Evolutionary conservation across 495 filamentous ascomycete genomes (phyloP).

Genomic region (Lasiosphaeria ovina): DNA sequence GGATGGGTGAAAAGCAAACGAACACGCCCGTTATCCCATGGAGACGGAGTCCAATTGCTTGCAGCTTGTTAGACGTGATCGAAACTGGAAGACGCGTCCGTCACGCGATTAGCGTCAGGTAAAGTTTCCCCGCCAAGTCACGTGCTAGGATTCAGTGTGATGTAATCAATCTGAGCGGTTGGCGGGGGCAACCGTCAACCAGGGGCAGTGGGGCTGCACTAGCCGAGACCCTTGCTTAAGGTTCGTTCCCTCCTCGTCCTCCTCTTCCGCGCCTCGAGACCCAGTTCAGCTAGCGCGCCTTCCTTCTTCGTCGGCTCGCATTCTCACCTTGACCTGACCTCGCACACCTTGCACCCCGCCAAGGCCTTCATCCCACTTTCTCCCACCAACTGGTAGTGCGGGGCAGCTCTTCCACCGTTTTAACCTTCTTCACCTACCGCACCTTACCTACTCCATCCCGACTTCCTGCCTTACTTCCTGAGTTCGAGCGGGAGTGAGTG

Average conservation of each 20-base stretch:
- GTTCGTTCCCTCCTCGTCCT: no score
- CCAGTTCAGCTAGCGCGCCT: conserved; percentile 6
- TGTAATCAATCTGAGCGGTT: background rate
- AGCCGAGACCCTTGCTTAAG: no score
- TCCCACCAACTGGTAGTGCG: conserved; percentile 6
- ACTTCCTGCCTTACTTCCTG: no score
- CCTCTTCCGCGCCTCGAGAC: background rate
- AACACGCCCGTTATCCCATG: background rate
- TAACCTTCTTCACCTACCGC: conserved; percentile 3
- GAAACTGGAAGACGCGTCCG: background rate
- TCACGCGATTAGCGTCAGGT: background rate
- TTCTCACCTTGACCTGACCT: background rate
- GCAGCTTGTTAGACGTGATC: background rate
- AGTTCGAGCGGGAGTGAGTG: no score
- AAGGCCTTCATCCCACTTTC: conserved; percentile 1
- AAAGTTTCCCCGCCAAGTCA: conserved; percentile 7
- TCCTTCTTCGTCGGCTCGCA: conserved; percentile 9
- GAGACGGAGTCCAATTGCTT: background rate
- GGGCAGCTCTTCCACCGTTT: conserved; percentile 12
- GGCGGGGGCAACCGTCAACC: no score
- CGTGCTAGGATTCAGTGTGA: conserved; percentile 8
- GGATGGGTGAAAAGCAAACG: background rate
- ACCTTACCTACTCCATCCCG: no score
- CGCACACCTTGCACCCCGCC: background rate
- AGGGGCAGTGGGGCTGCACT: no score